phyloP scores from a whole-genome alignment of 1,139 yeast species.

The Geotrichum klebahnii region DNA sequence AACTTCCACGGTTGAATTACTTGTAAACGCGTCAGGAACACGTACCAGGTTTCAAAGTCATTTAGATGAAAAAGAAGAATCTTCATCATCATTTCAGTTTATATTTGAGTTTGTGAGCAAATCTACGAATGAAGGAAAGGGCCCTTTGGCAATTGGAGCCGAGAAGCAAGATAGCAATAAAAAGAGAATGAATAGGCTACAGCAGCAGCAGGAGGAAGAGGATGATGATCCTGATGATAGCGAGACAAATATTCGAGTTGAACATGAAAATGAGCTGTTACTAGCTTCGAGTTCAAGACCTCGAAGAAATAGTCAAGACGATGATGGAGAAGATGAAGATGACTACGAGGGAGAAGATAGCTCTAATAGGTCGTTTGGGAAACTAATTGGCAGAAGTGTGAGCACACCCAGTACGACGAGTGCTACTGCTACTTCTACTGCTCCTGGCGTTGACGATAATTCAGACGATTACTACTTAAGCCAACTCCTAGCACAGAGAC shows the following conservation, averaged over 20 bases:
- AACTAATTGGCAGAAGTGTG: slow-evolving; percentile 11
- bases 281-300: not conserved
- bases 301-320: not conserved
- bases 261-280: slow-evolving; percentile 1
- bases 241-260: not conserved
- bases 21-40: slow-evolving; percentile 11
- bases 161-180: not conserved
- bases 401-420: no score
- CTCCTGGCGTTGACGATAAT: not conserved
- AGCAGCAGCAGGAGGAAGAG: not conserved
- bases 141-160: not conserved
- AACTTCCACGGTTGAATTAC: slow-evolving; percentile 2
- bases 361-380: slow-evolving; percentile 14
- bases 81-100: not conserved
- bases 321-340: slow-evolving; percentile 4
- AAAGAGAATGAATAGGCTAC: not conserved
- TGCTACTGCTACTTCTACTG: no score
- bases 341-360: slow-evolving; percentile 3
- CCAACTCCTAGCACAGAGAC: not conserved
- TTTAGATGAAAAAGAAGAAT: not conserved
- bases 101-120: slow-evolving; percentile 16
- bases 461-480: not conserved
- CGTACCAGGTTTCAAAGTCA: slow-evolving; percentile 11
- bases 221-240: not conserved
- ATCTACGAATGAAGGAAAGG: not conserved